These are phyloP conservation scores for Gracilaria gracilis DNA, from an alignment of 23 red algal species.

Conservation along the genomic window DNA sequence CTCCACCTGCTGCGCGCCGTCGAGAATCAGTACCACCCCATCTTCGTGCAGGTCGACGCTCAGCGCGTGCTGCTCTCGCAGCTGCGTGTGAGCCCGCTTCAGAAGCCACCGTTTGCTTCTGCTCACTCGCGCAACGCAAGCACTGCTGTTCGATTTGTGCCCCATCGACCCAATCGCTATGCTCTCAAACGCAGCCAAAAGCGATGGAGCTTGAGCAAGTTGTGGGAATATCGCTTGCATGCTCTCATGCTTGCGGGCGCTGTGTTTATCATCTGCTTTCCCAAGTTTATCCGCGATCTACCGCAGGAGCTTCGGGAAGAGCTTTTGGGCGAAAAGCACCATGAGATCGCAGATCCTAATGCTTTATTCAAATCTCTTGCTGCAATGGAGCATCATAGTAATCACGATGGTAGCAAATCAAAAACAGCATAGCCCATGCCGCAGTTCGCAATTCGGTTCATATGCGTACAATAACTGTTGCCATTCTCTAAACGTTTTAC, in stretches of 20 bases:
- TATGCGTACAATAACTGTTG: no score
- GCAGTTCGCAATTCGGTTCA: no score
- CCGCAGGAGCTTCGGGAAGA: conserved; percentile 58
- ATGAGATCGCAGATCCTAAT: conserved; percentile 37
- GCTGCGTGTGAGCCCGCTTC: background rate
- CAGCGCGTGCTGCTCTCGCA: background rate
- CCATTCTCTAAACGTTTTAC: background rate
- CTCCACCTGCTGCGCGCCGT: conserved; percentile 12
- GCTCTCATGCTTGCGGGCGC: conserved; percentile 7
- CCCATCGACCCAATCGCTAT: background rate
- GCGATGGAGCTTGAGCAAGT: conserved; percentile 18
- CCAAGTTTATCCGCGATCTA: conserved; percentile 23
- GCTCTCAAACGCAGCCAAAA: background rate
- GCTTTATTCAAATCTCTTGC: conserved; percentile 39
- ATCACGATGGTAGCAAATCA: no score
- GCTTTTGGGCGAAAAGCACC: conserved; percentile 42
- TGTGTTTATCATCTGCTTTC: conserved; percentile 58
- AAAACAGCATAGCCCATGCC: no score
- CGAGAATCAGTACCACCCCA: conserved; percentile 13
- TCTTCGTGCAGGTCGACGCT: background rate
- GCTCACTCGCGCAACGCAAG: background rate
- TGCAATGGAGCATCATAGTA: background rate
- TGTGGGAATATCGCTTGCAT: conserved; percentile 23
- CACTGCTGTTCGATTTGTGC: background rate
- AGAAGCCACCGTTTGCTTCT: background rate